Evolutionary conservation across 192 early-diverging fungal genomes (phyloP).

Genomic region (Kappamyces sp.): DNA sequence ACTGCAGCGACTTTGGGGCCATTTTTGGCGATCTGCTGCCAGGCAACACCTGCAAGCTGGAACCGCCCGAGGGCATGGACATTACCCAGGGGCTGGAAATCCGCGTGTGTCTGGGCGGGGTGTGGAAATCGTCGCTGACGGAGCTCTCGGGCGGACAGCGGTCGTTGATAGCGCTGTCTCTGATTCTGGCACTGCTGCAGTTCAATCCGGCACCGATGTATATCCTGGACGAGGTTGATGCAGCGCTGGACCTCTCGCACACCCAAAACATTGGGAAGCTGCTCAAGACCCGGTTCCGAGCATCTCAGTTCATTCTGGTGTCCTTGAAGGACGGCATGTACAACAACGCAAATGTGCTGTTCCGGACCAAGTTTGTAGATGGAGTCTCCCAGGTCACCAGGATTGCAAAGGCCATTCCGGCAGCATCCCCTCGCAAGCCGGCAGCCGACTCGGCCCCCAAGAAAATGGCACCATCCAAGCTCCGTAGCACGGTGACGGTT

Average conservation of each 20-base stretch:
- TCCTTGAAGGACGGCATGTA: conserved; percentile 99
- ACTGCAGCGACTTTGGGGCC: conserved; percentile 80
- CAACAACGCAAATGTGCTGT: conserved; percentile 96
- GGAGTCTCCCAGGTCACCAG: conserved; percentile 77
- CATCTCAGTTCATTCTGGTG: conserved; percentile 96
- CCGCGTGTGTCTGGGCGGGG: conserved; percentile 88
- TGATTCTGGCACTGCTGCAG: conserved; percentile 92
- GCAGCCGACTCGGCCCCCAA: too few relatives aligned
- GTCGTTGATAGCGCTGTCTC: conserved; percentile 90
- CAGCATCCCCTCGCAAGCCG: too few relatives aligned
- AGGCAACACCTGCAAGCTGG: conserved; percentile 82
- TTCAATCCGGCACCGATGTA: conserved; percentile 99
- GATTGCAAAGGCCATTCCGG: too few relatives aligned
- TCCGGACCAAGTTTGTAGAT: conserved; percentile 87
- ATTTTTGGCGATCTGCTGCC: conserved; percentile 95
- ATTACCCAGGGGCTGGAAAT: conserved; percentile 86
- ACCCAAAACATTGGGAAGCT: conserved; percentile 98
- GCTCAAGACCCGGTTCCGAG: conserved; percentile 85
- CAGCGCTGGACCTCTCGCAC: conserved; percentile 93
- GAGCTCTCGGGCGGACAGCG: conserved; percentile 97
- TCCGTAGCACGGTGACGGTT: too few relatives aligned
- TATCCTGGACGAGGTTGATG: conserved; percentile 98
- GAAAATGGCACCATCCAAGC: too few relatives aligned
- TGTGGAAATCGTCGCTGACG: conserved; percentile 94
- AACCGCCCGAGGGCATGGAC: conserved; percentile 72